These are phyloP conservation scores for Calonectria multiphialidica DNA, from an alignment of 2,329 filamentous ascomycete species.

Conservation along the genomic window DNA sequence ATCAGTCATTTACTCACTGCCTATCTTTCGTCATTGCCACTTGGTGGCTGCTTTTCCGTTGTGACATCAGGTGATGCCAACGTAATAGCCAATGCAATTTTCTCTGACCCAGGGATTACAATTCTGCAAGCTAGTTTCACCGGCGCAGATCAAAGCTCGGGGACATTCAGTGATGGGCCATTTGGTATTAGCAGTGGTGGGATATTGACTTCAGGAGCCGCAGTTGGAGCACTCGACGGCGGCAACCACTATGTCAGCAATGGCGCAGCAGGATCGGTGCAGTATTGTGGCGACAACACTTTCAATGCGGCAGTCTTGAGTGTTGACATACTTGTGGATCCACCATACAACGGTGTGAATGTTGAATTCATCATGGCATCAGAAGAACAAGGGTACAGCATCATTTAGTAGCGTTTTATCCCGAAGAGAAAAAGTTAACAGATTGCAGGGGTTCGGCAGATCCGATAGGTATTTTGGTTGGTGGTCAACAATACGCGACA, in stretches of 20 bases:
- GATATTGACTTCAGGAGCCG: conserved; percentile 26
- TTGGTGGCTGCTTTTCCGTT: conserved; percentile 3
- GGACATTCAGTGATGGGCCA: conserved; percentile 22
- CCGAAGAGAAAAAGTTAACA: not conserved
- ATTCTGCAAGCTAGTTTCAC: conserved; percentile 5
- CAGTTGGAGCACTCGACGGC: conserved; percentile 1
- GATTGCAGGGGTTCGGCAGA: conserved; percentile 3
- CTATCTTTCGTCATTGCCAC: not conserved
- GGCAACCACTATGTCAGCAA: conserved; percentile 25
- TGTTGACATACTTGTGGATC: not conserved
- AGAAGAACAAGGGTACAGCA: conserved; percentile 25
- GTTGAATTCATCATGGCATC: conserved; percentile 29
- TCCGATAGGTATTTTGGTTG: conserved; percentile 13
- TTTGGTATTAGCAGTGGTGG: conserved; percentile 24
- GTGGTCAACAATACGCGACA: not conserved
- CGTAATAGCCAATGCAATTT: conserved; percentile 17
- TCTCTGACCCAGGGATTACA: conserved; percentile 11
- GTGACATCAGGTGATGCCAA: not conserved
- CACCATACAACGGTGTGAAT: not conserved
- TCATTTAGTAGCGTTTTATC: not conserved
- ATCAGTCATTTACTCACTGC: not conserved
- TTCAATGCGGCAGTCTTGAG: conserved; percentile 22
- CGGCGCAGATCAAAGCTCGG: conserved; percentile 4
- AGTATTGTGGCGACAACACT: conserved; percentile 7
- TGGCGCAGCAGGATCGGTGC: conserved; percentile 8